phyloP scores from a whole-genome alignment of 78 protist genomes.

The Dictyostelium purpureum region DNA sequence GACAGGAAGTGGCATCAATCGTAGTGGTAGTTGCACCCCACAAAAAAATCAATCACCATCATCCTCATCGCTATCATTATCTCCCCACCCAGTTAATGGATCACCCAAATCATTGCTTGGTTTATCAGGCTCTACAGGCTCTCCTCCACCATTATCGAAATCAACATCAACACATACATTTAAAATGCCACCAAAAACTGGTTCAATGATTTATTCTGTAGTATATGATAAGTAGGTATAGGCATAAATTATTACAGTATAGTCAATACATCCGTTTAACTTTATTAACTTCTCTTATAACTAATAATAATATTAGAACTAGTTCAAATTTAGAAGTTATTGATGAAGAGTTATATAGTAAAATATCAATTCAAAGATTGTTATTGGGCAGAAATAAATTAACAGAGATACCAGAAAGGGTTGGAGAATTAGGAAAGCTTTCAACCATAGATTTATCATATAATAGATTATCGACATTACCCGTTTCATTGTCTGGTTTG shows the following conservation, averaged over 20 bases:
- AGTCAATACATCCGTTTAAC: background rate
- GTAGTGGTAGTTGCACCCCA: background rate
- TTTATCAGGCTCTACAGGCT: background rate
- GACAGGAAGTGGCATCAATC: background rate
- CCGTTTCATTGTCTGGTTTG: conserved; percentile 11
- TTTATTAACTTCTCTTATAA: background rate
- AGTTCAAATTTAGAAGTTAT: conserved; percentile 9
- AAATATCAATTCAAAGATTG: conserved; percentile 32
- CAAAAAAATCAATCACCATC: background rate
- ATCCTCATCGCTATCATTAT: background rate
- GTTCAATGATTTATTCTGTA: conserved; percentile 4
- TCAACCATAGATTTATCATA: conserved; percentile 29
- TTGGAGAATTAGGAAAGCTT: conserved; percentile 13
- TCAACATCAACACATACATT: background rate
- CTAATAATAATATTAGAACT: background rate
- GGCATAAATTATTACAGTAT: background rate
- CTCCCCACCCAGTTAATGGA: background rate
- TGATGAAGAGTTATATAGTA: conserved; percentile 45
- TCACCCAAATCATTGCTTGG: background rate
- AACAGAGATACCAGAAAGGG: conserved; percentile 36
- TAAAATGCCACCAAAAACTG: conserved; percentile 53
- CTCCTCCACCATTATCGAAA: background rate
- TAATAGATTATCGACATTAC: conserved; percentile 28
- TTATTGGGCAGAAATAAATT: conserved; percentile 36
- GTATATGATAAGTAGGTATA: conserved; percentile 62